A percentile compares a stretch with the other conserved stretches of the same genome.
These are phyloP conservation scores for Eucalyptus viminalis DNA, from an alignment of 345 rosid genomes.

Conservation along the genomic window DNA sequence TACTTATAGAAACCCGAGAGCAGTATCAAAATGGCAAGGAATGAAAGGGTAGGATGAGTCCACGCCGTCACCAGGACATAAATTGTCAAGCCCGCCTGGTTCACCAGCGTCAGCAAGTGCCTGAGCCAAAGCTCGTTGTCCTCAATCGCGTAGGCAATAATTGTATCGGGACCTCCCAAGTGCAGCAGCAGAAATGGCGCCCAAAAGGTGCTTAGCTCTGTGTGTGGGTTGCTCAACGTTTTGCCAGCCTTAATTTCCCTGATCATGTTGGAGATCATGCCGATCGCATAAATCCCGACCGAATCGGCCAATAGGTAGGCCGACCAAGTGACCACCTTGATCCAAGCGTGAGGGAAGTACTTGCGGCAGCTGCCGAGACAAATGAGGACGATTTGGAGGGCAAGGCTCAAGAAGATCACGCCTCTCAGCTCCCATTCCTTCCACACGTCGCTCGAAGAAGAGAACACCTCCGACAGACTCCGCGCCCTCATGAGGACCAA, in stretches of 20 bases:
- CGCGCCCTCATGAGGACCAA: background rate
- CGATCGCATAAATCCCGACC: background rate
- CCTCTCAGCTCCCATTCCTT: slow-evolving; percentile 1
- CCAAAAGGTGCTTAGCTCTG: background rate
- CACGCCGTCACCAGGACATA: fast-evolving
- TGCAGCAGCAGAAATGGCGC: fast-evolving
- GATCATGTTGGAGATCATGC: background rate
- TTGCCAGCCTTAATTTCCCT: background rate
- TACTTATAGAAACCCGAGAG: slow-evolving; percentile 12
- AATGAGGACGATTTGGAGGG: background rate
- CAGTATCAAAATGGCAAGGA: background rate
- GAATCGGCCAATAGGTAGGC: slow-evolving; percentile 4
- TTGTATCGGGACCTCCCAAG: background rate
- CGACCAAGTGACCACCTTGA: background rate
- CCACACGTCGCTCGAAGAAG: background rate
- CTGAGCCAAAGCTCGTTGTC: background rate
- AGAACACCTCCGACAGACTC: background rate
- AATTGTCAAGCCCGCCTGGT: fast-evolving
- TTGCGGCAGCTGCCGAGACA: background rate
- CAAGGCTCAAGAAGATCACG: background rate
- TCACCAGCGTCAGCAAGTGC: fast-evolving
- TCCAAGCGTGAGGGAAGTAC: background rate
- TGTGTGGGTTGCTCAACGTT: background rate
- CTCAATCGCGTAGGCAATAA: background rate
- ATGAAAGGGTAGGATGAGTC: background rate